Conservation (phyloP, 371 early-diverging fungal species). For the Zychaea mexicana region DNA sequence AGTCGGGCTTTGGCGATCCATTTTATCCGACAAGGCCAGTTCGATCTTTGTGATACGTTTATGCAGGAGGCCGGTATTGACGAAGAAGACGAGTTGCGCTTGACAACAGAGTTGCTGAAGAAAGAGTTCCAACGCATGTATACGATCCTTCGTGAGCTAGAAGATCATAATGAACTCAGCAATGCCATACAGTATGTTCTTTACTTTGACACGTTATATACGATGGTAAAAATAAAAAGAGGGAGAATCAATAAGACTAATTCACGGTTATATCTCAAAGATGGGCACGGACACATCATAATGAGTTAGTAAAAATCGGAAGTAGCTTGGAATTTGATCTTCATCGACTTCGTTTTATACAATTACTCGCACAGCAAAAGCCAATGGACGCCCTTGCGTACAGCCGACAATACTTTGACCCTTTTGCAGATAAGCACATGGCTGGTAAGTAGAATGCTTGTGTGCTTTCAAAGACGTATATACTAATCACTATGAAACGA, state of each 20-base stretch:
- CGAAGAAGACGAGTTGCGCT: slow-evolving; percentile 30
- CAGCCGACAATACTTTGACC: slow-evolving; percentile 68
- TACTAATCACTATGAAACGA: too few relatives aligned
- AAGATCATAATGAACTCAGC: slow-evolving; percentile 25
- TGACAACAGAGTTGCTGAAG: slow-evolving; percentile 32
- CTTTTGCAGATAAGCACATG: slow-evolving; percentile 65
- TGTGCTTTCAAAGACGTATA: too few relatives aligned
- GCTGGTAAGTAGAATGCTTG: too few relatives aligned
- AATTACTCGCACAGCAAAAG: slow-evolving; percentile 54
- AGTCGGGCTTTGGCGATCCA: slow-evolving; percentile 69
- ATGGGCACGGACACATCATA: slow-evolving; percentile 74
- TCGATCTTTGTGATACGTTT: slow-evolving; percentile 71
- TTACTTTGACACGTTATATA: not conserved
- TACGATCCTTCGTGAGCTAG: slow-evolving; percentile 31
- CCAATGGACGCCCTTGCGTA: slow-evolving; percentile 73
- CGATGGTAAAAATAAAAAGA: not conserved
- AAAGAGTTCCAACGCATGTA: slow-evolving; percentile 43
- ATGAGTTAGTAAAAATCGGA: slow-evolving; percentile 57
- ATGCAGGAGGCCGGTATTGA: slow-evolving; percentile 46
- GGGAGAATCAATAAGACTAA: too few relatives aligned
- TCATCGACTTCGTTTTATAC: slow-evolving; percentile 77
- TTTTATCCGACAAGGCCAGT: slow-evolving; percentile 89
- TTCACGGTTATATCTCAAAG: slow-evolving; percentile 28
- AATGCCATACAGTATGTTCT: slow-evolving; percentile 30
- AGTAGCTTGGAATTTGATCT: slow-evolving; percentile 85